Percentiles rank a stretch among this genome's conserved stretches.
These are phyloP conservation scores for Asterochloris sp. DNA, from an alignment of 139 green algal species.

Conservation along the genomic window DNA sequence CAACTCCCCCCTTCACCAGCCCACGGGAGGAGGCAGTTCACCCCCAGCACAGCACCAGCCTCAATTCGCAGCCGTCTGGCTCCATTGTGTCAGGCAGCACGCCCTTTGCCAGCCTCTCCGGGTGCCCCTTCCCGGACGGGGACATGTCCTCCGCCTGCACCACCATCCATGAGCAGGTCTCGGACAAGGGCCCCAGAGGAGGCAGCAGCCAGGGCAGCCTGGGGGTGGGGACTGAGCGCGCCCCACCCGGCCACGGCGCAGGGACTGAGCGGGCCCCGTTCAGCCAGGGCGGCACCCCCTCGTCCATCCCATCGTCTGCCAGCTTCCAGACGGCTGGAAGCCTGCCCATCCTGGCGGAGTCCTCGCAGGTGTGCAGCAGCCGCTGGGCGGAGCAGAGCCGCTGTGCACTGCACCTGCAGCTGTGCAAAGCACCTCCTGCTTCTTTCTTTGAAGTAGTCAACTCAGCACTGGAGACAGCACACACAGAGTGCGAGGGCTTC, in stretches of 20 bases:
- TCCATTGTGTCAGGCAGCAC: background rate
- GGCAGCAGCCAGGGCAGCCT: no score
- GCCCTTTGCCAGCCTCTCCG: slow-evolving; percentile 11
- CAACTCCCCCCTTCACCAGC: slow-evolving; percentile 11
- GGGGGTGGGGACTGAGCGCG: no score
- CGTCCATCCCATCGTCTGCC: background rate
- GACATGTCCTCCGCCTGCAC: background rate
- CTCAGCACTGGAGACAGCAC: no score
- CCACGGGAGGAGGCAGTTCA: background rate
- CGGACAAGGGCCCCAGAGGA: background rate
- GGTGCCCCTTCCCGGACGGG: background rate
- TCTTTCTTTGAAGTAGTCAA: no score
- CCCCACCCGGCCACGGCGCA: background rate
- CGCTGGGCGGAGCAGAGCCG: no score
- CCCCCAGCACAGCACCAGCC: no score
- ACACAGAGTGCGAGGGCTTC: no score
- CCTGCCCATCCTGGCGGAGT: slow-evolving; percentile 3
- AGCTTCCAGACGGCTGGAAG: slow-evolving; percentile 5
- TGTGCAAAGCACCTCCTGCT: no score
- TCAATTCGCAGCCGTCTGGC: background rate
- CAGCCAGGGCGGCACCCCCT: background rate
- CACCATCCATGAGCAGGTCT: background rate
- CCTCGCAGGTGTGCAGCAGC: no score
- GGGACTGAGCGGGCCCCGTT: background rate
- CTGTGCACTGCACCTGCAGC: no score